phyloP scores from a whole-genome alignment of 768 basidiomycete genomes.

The Tylopilus rubrobrunneus region DNA sequence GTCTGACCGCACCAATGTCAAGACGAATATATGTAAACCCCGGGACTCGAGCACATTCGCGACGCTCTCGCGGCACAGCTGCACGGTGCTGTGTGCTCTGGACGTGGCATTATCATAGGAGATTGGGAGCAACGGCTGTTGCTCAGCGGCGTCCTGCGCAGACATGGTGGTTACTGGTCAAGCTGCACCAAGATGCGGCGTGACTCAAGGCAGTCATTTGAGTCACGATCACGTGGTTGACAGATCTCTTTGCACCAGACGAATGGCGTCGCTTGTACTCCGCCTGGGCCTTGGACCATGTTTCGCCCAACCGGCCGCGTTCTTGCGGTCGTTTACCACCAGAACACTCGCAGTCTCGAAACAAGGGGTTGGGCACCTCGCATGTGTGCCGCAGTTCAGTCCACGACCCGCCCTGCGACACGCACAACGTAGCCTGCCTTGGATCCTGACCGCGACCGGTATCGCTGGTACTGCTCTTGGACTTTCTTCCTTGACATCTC shows the following conservation, averaged over 20 bases:
- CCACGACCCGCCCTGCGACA: conserved; percentile 3
- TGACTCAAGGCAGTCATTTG: not conserved
- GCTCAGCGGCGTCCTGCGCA: conserved; percentile 41
- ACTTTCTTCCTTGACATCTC: conserved; percentile 33
- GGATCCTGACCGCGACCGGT: conserved; percentile 29
- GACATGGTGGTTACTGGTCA: conserved; percentile 30
- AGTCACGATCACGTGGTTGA: conserved; percentile 25
- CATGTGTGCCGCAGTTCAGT: not conserved
- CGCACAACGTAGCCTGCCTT: conserved; percentile 8
- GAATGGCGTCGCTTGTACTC: conserved; percentile 14
- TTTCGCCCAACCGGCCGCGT: conserved; percentile 1
- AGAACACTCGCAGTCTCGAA: conserved; percentile 3
- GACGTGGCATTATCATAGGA: conserved; percentile 15
- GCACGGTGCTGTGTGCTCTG: conserved; percentile 5
- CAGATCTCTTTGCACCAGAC: not conserved
- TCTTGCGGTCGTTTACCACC: not conserved
- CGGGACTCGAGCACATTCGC: conserved; percentile 51
- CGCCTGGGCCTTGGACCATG: conserved; percentile 19
- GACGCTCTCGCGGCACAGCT: conserved; percentile 32
- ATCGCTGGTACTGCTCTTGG: conserved; percentile 45
- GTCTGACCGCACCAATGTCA: conserved; percentile 47
- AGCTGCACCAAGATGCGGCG: conserved; percentile 8
- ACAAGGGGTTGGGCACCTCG: not conserved
- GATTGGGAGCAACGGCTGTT: conserved; percentile 42
- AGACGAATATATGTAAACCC: conserved; percentile 52